Evolutionary conservation across 768 basidiomycete species (phyloP).

Genomic region (Fomitopsis pulvina): DNA sequence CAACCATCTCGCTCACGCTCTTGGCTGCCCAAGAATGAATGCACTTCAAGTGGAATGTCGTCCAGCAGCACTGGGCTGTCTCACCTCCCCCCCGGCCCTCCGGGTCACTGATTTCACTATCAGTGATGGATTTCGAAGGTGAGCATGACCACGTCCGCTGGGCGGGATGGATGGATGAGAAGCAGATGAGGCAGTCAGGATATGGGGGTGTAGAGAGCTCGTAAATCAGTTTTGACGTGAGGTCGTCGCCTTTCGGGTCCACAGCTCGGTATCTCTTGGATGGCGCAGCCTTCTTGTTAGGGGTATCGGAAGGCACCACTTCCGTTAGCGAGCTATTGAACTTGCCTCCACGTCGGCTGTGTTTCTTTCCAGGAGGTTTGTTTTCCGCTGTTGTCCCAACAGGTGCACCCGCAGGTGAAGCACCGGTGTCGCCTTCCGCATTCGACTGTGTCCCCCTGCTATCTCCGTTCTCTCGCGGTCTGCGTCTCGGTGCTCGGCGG

Average conservation of each 20-base stretch:
- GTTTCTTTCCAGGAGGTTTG: too few relatives aligned
- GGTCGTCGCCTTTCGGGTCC: conserved; percentile 42
- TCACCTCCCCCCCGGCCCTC: conserved; percentile 2
- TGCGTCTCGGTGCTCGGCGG: not conserved
- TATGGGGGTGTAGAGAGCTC: conserved; percentile 64
- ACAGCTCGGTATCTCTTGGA: conserved; percentile 8
- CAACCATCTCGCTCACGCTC: conserved; percentile 65
- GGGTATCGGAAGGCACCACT: not conserved
- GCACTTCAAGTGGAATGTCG: conserved; percentile 86
- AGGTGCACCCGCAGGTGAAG: not conserved
- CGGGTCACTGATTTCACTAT: conserved; percentile 11
- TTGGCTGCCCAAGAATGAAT: conserved; percentile 84
- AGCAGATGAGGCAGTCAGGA: conserved; percentile 81
- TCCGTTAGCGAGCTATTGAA: not conserved
- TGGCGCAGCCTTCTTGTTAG: not conserved
- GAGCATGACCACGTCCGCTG: conserved; percentile 89
- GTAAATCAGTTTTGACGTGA: conserved; percentile 67
- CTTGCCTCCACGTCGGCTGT: not conserved
- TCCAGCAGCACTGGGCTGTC: conserved; percentile 72
- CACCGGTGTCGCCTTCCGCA: not conserved
- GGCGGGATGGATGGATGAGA: conserved; percentile 67
- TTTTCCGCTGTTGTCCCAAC: not conserved
- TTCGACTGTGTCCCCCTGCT: not conserved
- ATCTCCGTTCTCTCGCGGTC: not conserved
- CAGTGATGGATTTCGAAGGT: conserved; percentile 40